phyloP scores from a whole-genome alignment of 371 early-diverging fungal species.

The Syncephalastrum sp. region DNA sequence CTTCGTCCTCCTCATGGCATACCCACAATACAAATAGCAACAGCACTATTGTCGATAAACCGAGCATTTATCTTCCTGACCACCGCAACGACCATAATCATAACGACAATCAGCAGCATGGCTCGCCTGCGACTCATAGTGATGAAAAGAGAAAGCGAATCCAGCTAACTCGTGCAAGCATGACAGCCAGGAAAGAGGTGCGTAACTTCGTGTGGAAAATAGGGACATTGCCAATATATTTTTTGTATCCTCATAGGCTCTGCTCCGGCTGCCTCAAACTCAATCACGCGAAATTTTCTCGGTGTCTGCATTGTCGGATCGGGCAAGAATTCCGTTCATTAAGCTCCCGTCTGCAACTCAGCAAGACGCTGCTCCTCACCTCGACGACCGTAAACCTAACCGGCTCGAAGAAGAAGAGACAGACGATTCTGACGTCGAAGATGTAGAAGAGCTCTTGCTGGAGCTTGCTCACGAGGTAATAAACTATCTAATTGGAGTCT shows the following conservation, averaged over 20 bases:
- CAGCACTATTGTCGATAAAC: not conserved
- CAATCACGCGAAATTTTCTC: conserved; percentile 21
- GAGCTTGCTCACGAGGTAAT: conserved; percentile 22
- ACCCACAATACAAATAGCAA: too few species aligned
- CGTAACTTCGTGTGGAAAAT: too few species aligned
- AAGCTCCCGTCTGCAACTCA: conserved; percentile 11
- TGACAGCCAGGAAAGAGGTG: too few species aligned
- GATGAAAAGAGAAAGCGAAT: conserved; percentile 11
- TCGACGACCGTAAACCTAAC: not conserved
- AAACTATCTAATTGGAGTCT: not conserved
- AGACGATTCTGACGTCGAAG: conserved; percentile 31
- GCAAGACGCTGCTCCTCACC: conserved; percentile 1
- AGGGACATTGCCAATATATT: conserved; percentile 1
- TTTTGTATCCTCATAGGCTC: conserved; percentile 6
- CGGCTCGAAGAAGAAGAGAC: conserved; percentile 14
- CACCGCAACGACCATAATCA: not conserved
- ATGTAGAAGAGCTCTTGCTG: conserved; percentile 22
- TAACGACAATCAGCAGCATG: not conserved
- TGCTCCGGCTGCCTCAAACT: conserved; percentile 13
- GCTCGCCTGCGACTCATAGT: not conserved
- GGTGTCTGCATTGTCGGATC: conserved; percentile 6
- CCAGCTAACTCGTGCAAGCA: not conserved
- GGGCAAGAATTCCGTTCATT: conserved; percentile 16
- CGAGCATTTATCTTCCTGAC: not conserved
- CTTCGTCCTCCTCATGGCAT: too few species aligned